A percentile compares a stretch with the other conserved stretches of the same genome.
phyloP scores from a whole-genome alignment of 2,329 filamentous ascomycete species.

The Apiospora rasikravindrae region DNA sequence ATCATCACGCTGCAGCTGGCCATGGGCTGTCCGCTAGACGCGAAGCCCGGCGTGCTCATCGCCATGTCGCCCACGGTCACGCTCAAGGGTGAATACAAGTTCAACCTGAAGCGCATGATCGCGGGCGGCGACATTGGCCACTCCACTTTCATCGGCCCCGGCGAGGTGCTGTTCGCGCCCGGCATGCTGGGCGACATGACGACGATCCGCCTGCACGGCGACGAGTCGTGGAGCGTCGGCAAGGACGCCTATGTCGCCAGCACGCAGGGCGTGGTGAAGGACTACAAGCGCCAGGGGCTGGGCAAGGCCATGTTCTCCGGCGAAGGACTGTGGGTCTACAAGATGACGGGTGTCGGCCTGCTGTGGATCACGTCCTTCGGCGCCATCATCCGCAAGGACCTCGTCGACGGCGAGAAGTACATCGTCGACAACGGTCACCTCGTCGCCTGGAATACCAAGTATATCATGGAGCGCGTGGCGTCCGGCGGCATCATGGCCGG shows the following conservation, averaged over 20 bases:
- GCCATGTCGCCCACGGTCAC: slow-evolving; percentile 91
- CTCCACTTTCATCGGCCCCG: slow-evolving; percentile 86
- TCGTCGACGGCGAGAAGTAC: slow-evolving; percentile 78
- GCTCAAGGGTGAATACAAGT: slow-evolving; percentile 81
- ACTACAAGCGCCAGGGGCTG: slow-evolving; percentile 84
- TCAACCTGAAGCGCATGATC: slow-evolving; percentile 90
- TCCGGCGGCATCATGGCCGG: slow-evolving; percentile 94
- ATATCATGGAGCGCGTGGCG: slow-evolving; percentile 85
- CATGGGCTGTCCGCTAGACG: slow-evolving; percentile 81
- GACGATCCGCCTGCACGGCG: slow-evolving; percentile 73
- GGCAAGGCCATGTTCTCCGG: slow-evolving; percentile 93
- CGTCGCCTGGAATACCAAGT: slow-evolving; percentile 97
- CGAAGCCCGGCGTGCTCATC: slow-evolving; percentile 89
- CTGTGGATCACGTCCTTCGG: slow-evolving; percentile 93
- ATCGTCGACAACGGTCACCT: slow-evolving; percentile 92
- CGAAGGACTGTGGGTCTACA: slow-evolving; percentile 90
- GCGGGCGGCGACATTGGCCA: slow-evolving; percentile 78
- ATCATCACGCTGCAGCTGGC: slow-evolving; percentile 89
- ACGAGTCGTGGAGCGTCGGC: slow-evolving; percentile 82
- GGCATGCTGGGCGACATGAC: slow-evolving; percentile 83
- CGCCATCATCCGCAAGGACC: slow-evolving; percentile 91
- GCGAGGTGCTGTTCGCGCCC: slow-evolving; percentile 86
- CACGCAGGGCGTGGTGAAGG: slow-evolving; percentile 86
- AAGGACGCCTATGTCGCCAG: slow-evolving; percentile 85
- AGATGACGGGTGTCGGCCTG: slow-evolving; percentile 79